These are phyloP conservation scores for Bjerkandera adusta DNA, from an alignment of 1,284 basidiomycete species.

Conservation along the genomic window DNA sequence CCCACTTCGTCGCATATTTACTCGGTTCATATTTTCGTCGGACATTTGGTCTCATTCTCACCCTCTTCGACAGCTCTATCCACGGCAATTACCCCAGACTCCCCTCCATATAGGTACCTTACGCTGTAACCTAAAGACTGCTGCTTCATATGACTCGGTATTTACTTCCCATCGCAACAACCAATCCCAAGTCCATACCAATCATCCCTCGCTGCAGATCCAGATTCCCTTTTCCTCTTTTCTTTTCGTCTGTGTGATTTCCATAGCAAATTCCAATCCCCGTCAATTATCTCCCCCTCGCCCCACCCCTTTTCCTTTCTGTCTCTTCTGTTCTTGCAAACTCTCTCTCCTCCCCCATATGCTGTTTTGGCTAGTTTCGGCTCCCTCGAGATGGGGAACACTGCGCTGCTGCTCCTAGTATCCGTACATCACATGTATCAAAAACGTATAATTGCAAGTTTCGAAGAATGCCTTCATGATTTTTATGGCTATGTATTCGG, in stretches of 20 bases:
- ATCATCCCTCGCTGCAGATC: constrained; percentile 1
- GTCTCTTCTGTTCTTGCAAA: constrained; percentile 15
- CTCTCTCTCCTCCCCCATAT: constrained; percentile 6
- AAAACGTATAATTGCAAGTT: constrained; percentile 14
- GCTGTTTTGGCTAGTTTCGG: constrained; percentile 19
- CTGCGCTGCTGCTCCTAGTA: constrained; percentile 15
- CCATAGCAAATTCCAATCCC: too few species aligned
- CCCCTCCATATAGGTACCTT: constrained; percentile 16
- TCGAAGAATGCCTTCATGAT: constrained; percentile 3
- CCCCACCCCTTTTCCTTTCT: constrained; percentile 3
- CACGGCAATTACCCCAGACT: constrained; percentile 12
- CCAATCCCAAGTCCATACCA: constrained; percentile 2
- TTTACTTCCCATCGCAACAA: constrained; percentile 11
- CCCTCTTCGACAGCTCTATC: constrained; percentile 15
- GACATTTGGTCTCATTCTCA: constrained; percentile 15
- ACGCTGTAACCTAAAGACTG: constrained; percentile 17
- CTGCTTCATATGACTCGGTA: constrained; percentile 17
- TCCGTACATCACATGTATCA: constrained; percentile 16
- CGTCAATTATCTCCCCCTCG: constrained; percentile 7
- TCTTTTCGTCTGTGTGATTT: constrained; percentile 3
- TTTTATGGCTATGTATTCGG: too few species aligned
- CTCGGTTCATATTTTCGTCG: constrained; percentile 12
- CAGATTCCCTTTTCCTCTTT: constrained; percentile 4
- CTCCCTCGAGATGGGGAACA: constrained; percentile 14
- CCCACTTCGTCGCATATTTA: constrained; percentile 18